phyloP scores from a whole-genome alignment of 108 stramenopile species.

The Skeletonema grethae region DNA sequence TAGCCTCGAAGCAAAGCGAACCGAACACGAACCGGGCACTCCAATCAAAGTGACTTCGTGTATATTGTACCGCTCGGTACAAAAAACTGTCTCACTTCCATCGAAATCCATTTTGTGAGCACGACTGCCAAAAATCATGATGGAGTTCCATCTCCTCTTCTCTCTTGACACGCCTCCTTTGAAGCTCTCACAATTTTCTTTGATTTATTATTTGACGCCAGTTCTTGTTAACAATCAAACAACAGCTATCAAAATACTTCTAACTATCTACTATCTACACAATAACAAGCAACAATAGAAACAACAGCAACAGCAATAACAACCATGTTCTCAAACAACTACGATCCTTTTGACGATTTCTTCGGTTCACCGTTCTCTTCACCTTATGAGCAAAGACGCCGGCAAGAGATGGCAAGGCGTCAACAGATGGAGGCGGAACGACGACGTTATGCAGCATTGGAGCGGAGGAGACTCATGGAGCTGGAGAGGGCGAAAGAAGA shows the following conservation, averaged over 20 bases:
- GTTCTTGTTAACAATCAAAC: not conserved
- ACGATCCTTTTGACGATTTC: slow-evolving; percentile 1
- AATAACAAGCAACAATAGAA: not conserved
- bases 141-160: not conserved
- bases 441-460: not conserved
- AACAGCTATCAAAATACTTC: not conserved
- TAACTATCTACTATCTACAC: not conserved
- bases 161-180: not conserved
- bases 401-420: slow-evolving; percentile 10
- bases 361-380: not conserved
- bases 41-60: no score
- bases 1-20: no score
- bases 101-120: slow-evolving; percentile 1
- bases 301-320: not conserved
- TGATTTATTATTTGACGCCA: not conserved
- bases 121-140: not conserved
- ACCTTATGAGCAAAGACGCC: slow-evolving; percentile 2
- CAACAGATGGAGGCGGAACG: slow-evolving; percentile 4
- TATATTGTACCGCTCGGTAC: not conserved
- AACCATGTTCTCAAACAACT: not conserved
- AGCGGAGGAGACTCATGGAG: slow-evolving; percentile 2
- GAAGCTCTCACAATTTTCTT: not conserved
- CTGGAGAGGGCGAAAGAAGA: not conserved
- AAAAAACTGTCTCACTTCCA: not conserved
- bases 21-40: no score